A percentile compares a stretch with the other conserved stretches of the same genome.
These are phyloP conservation scores for Globisporangium polare DNA, from an alignment of 352 stramenopile genomes.

Conservation along the genomic window DNA sequence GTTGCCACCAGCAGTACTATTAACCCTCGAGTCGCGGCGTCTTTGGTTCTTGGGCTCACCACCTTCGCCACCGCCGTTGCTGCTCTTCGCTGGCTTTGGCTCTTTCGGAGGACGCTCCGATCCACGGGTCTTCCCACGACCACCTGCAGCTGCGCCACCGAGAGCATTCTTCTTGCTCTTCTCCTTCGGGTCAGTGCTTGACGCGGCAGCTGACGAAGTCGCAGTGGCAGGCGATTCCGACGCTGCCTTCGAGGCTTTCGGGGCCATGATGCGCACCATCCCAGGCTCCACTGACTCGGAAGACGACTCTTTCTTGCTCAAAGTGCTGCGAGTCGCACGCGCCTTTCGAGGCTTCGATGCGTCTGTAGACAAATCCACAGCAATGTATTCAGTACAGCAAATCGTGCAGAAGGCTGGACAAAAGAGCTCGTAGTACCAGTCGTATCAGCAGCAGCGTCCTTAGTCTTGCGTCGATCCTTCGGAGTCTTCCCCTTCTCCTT, in stretches of 20 bases:
- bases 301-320: slow-evolving; percentile 30
- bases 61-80: slow-evolving; percentile 18
- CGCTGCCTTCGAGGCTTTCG: slow-evolving; percentile 20
- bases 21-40: slow-evolving; percentile 23
- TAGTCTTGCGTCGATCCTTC: slow-evolving; percentile 15
- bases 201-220: not conserved
- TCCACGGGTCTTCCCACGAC: slow-evolving; percentile 26
- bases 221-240: not conserved
- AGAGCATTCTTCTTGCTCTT: slow-evolving; percentile 21
- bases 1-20: slow-evolving; percentile 4
- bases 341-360: slow-evolving; percentile 42
- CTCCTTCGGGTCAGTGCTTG: slow-evolving; percentile 5
- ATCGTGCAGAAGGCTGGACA: not conserved
- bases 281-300: slow-evolving; percentile 30
- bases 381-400: too few species aligned
- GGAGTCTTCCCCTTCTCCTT: slow-evolving; percentile 18
- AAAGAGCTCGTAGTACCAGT: not conserved
- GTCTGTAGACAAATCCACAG: slow-evolving; percentile 16
- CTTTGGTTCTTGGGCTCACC: slow-evolving; percentile 24
- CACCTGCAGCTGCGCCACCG: slow-evolving; percentile 1
- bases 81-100: slow-evolving; percentile 20
- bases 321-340: slow-evolving; percentile 20
- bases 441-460: not conserved
- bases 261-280: slow-evolving; percentile 51
- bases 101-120: slow-evolving; percentile 25